phyloP scores from a whole-genome alignment of 768 basidiomycete species.

The Kwoniella sp. region DNA sequence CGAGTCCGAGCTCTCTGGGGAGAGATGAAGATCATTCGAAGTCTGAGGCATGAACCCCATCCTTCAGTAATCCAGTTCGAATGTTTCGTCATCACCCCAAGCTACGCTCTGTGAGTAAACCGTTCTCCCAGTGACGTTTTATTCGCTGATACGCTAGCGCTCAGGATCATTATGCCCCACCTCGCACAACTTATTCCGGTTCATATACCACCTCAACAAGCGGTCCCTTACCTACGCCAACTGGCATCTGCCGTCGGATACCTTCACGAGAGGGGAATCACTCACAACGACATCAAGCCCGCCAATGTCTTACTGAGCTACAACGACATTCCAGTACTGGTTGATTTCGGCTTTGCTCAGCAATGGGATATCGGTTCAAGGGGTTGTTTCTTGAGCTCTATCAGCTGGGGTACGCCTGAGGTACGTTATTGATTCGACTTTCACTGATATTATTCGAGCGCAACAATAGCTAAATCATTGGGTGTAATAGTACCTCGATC shows the following conservation, averaged over 20 bases:
- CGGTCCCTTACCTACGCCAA: constrained; percentile 59
- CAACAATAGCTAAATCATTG: neutral
- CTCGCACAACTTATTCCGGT: constrained; percentile 86
- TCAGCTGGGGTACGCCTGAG: constrained; percentile 77
- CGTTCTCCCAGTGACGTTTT: too few relatives aligned
- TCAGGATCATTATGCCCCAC: constrained; percentile 67
- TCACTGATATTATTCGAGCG: neutral
- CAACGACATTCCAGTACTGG: constrained; percentile 69
- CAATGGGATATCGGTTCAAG: constrained; percentile 69
- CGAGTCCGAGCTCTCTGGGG: constrained; percentile 94
- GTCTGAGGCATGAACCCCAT: constrained; percentile 80
- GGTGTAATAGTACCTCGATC: constrained; percentile 80
- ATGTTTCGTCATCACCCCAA: constrained; percentile 89
- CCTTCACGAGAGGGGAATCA: constrained; percentile 54
- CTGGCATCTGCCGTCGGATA: constrained; percentile 54
- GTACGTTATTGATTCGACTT: constrained; percentile 59
- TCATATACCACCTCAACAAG: constrained; percentile 76
- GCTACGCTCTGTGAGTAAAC: constrained; percentile 86
- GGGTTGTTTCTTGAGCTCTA: constrained; percentile 45
- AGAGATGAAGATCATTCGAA: constrained; percentile 92
- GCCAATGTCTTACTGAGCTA: constrained; percentile 87
- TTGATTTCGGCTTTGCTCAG: constrained; percentile 97
- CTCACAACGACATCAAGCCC: constrained; percentile 65
- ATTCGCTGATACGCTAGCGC: neutral
- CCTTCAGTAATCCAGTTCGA: constrained; percentile 91